Percentiles rank a stretch among this genome's conserved stretches.
Evolutionary conservation across 331 rosid species (phyloP).

Genomic region (Malus hybrid): DNA sequence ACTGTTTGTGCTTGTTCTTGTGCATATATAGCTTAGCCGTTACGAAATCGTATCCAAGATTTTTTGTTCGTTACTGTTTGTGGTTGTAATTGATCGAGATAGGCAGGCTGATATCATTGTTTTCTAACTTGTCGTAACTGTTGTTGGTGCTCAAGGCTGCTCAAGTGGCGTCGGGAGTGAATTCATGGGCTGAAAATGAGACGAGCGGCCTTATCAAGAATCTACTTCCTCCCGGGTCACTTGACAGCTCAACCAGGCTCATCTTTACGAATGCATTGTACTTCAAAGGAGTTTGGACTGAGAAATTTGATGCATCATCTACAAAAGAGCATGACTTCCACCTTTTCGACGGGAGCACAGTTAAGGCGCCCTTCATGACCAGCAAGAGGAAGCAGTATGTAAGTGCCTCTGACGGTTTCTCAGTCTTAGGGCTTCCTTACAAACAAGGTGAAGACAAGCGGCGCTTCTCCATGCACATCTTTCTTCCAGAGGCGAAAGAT

Average conservation of each 20-base stretch:
- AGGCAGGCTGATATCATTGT: neutral
- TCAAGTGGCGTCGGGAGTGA: constrained; percentile 55
- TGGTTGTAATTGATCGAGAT: neutral
- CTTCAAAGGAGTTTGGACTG: constrained; percentile 80
- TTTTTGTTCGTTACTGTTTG: neutral
- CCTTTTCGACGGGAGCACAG: constrained; percentile 49
- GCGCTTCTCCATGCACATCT: constrained; percentile 59
- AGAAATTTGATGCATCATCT: constrained; percentile 45
- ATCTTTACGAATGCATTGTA: constrained; percentile 67
- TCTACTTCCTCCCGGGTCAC: constrained; percentile 63
- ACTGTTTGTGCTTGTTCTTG: neutral
- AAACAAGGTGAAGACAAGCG: constrained; percentile 70
- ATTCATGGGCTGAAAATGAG: constrained; percentile 80
- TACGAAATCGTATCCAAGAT: neutral
- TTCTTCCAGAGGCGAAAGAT: constrained; percentile 67
- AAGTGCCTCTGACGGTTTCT: constrained; percentile 47
- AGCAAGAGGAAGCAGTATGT: constrained; percentile 49
- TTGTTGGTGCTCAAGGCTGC: constrained; percentile 29
- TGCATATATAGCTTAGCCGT: neutral
- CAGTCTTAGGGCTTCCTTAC: constrained; percentile 69
- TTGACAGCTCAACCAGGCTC: constrained; percentile 54
- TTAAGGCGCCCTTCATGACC: constrained; percentile 69
- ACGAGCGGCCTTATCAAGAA: constrained; percentile 74
- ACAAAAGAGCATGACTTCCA: constrained; percentile 63
- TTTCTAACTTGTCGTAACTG: constrained; percentile 1